Evolutionary conservation across 768 basidiomycete genomes (phyloP).

Genomic region (Suillus subluteus): DNA sequence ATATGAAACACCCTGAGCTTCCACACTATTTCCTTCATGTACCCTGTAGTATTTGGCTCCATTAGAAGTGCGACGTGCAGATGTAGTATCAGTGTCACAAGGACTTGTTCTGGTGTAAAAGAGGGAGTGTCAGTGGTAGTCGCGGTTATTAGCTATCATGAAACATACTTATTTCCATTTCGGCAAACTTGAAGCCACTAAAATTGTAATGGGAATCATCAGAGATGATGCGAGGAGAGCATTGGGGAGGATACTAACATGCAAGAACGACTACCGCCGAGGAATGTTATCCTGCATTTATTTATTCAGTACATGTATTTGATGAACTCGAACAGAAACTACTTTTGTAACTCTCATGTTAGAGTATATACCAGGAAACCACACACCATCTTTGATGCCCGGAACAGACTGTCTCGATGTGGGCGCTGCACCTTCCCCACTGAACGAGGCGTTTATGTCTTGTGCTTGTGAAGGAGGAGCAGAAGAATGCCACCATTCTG

Average conservation of each 20-base stretch:
- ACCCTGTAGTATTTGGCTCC: neutral
- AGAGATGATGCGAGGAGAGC: constrained; percentile 13
- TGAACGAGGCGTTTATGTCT: too few relatives aligned
- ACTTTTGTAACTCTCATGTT: constrained; percentile 36
- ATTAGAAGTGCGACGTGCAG: neutral
- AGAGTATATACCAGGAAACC: constrained; percentile 47
- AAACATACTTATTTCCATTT: constrained; percentile 54
- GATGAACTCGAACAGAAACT: neutral
- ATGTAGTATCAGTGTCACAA: constrained; percentile 23
- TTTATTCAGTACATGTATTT: neutral
- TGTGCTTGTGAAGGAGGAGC: too few relatives aligned
- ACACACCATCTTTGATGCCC: constrained; percentile 25
- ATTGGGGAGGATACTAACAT: constrained; percentile 27
- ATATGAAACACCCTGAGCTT: constrained; percentile 26
- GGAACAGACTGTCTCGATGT: too few relatives aligned
- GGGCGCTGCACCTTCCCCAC: too few relatives aligned
- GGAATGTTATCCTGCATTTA: constrained; percentile 39
- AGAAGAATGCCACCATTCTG: too few relatives aligned
- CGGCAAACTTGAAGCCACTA: constrained; percentile 58
- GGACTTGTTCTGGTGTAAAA: constrained; percentile 25
- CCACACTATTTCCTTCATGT: constrained; percentile 32
- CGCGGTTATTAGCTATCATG: neutral
- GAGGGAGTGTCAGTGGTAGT: neutral
- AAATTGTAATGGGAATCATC: neutral
- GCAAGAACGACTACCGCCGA: constrained; percentile 38